Evolutionary conservation across 2,329 filamentous ascomycete genomes (phyloP).

Genomic region (Apiospora pterosperma): DNA sequence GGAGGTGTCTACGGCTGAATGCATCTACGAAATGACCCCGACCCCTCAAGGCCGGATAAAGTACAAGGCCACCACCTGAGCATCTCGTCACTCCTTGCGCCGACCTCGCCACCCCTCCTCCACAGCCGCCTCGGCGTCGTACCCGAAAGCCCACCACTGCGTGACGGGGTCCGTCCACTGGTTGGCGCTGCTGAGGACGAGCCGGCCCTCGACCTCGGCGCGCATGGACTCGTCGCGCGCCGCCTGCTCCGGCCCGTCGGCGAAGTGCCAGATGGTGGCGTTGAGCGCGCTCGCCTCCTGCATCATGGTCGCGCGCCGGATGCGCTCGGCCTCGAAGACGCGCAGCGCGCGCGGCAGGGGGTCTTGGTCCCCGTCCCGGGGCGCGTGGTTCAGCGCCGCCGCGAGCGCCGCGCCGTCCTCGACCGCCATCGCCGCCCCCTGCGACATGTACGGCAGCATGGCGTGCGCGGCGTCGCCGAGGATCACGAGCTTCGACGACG

Average conservation of each 20-base stretch:
- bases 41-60: too few species aligned
- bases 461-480: slow-evolving; percentile 40
- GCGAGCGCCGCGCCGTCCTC: slow-evolving; percentile 39
- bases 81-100: too few species aligned
- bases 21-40: too few species aligned
- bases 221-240: slow-evolving; percentile 38
- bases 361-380: background rate
- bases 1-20: too few species aligned
- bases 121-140: slow-evolving; percentile 35
- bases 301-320: slow-evolving; percentile 32
- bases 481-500: slow-evolving; percentile 28
- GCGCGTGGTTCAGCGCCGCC: slow-evolving; percentile 25
- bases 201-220: slow-evolving; percentile 34
- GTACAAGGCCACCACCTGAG: too few species aligned
- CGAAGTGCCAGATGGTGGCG: slow-evolving; percentile 43
- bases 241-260: slow-evolving; percentile 37
- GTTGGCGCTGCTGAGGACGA: slow-evolving; percentile 38
- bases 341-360: slow-evolving; percentile 26
- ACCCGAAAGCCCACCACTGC: slow-evolving; percentile 45
- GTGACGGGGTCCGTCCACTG: slow-evolving; percentile 46
- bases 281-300: slow-evolving; percentile 43
- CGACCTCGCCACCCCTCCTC: background rate
- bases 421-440: slow-evolving; percentile 41
- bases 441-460: slow-evolving; percentile 41
- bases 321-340: slow-evolving; percentile 34